A percentile compares a stretch with the other conserved stretches of the same genome.
These are phyloP conservation scores for Paspalum vaginatum DNA, from an alignment of 176 grass and related monocot genomes.

Conservation along the genomic window DNA sequence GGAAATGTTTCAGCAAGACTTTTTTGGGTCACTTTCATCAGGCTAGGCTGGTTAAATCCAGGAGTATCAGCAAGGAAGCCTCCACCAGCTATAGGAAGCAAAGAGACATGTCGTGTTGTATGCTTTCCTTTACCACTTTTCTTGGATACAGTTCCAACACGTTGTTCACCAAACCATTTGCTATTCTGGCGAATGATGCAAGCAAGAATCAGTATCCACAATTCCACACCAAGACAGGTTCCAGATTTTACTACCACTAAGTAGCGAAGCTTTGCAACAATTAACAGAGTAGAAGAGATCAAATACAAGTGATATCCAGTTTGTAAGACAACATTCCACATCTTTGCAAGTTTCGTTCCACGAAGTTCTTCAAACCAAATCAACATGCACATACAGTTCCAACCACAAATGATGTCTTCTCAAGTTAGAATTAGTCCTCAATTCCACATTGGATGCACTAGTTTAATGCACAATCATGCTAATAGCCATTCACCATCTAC, in stretches of 20 bases:
- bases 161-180: slow-evolving; percentile 98
- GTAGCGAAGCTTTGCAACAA: background rate
- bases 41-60: slow-evolving; percentile 95
- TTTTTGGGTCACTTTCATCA: slow-evolving; percentile 90
- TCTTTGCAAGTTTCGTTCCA: background rate
- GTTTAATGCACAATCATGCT: slow-evolving; percentile 5
- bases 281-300: slow-evolving; percentile 13
- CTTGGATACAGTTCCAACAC: slow-evolving; percentile 90
- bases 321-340: background rate
- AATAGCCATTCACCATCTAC: slow-evolving; percentile 1
- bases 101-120: slow-evolving; percentile 91
- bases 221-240: slow-evolving; percentile 14
- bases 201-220: slow-evolving; percentile 25
- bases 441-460: background rate
- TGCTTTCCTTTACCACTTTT: slow-evolving; percentile 96
- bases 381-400: background rate
- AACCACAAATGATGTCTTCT: background rate
- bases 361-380: slow-evolving; percentile 20
- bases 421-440: background rate
- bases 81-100: slow-evolving; percentile 76
- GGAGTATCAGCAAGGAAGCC: slow-evolving; percentile 97
- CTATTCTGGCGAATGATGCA: slow-evolving; percentile 59
- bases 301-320: slow-evolving; percentile 12
- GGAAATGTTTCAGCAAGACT: slow-evolving; percentile 81
- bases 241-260: slow-evolving; percentile 8